Conservation (phyloP, 495 filamentous ascomycete genomes). For the Xylaria sp. region DNA sequence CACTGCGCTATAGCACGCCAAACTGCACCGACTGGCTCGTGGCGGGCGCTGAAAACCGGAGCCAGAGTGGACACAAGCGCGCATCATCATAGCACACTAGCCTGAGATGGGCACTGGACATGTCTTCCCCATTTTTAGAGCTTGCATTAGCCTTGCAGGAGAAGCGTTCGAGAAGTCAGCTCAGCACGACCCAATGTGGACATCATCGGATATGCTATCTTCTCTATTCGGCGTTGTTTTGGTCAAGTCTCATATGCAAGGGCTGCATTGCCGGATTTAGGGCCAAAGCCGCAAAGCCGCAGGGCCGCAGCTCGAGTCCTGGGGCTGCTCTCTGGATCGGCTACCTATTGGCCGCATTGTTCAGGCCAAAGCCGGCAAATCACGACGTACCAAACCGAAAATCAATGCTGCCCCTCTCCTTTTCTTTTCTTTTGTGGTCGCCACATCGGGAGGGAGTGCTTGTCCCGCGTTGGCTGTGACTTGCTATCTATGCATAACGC, state of each 20-base stretch:
- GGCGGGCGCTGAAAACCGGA: conserved; percentile 14
- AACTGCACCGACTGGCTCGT: background rate
- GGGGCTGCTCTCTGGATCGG: background rate
- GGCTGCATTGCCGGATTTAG: conserved; percentile 21
- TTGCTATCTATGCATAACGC: background rate
- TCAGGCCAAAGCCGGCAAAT: background rate
- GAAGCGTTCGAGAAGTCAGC: conserved; percentile 31
- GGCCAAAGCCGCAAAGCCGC: conserved; percentile 8
- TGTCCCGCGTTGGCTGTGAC: background rate
- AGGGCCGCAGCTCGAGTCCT: conserved; percentile 1
- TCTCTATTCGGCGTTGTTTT: conserved; percentile 20
- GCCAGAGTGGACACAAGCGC: conserved; percentile 1
- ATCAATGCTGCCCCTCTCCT: too few relatives aligned
- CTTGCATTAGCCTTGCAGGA: conserved; percentile 53
- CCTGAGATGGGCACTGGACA: background rate
- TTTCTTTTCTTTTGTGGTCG: background rate
- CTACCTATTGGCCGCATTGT: background rate
- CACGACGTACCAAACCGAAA: conserved; percentile 1
- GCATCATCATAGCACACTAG: conserved; percentile 16
- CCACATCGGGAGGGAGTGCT: background rate
- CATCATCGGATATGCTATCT: background rate
- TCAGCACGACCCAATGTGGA: conserved; percentile 19
- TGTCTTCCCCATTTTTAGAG: conserved; percentile 39
- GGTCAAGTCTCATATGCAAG: conserved; percentile 17
- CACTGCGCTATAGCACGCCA: background rate